A percentile compares a stretch with the other conserved stretches of the same genome.
Evolutionary conservation across 441 rosid genomes (phyloP).

Genomic region (Erodium texanum): DNA sequence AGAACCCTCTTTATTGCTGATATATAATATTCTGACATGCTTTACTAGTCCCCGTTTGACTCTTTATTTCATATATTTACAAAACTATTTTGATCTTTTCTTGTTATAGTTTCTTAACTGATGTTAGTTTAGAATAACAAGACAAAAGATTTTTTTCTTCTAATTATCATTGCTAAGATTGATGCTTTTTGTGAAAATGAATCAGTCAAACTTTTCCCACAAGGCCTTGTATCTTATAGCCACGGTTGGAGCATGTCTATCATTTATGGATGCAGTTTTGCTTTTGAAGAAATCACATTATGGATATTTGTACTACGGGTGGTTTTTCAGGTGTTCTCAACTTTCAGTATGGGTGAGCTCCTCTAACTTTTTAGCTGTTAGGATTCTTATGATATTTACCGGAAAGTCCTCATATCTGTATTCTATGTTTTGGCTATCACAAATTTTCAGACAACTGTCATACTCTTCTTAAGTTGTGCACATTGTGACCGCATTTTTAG

Average conservation of each 20-base stretch:
- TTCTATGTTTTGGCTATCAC: slow-evolving; percentile 10
- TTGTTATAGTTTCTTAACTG: not conserved
- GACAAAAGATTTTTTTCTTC: not conserved
- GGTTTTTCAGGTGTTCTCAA: slow-evolving; percentile 49
- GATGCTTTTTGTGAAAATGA: slow-evolving; percentile 10
- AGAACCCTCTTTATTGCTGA: not conserved
- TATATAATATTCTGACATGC: not conserved
- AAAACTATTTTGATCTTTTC: slow-evolving; percentile 4
- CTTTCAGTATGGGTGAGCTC: slow-evolving; percentile 64
- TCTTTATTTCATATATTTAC: not conserved
- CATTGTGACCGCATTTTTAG: slow-evolving; percentile 31
- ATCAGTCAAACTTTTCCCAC: slow-evolving; percentile 40
- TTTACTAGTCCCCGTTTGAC: not conserved
- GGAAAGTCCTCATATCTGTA: slow-evolving; percentile 14
- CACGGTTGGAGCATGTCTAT: slow-evolving; percentile 52
- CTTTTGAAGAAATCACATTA: slow-evolving; percentile 34
- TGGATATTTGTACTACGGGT: slow-evolving; percentile 38
- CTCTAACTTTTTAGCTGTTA: slow-evolving; percentile 11
- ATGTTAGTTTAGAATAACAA: not conserved
- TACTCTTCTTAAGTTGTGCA: slow-evolving; percentile 35
- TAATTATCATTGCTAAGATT: slow-evolving; percentile 7
- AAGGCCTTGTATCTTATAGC: slow-evolving; percentile 45
- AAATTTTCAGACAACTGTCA: slow-evolving; percentile 35
- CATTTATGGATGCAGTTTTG: slow-evolving; percentile 44
- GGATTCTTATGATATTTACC: slow-evolving; percentile 3